Percentiles rank a stretch among this genome's conserved stretches.
Evolutionary conservation across 169 alveolate genomes (phyloP).

Genomic region (Babesia ovata): DNA sequence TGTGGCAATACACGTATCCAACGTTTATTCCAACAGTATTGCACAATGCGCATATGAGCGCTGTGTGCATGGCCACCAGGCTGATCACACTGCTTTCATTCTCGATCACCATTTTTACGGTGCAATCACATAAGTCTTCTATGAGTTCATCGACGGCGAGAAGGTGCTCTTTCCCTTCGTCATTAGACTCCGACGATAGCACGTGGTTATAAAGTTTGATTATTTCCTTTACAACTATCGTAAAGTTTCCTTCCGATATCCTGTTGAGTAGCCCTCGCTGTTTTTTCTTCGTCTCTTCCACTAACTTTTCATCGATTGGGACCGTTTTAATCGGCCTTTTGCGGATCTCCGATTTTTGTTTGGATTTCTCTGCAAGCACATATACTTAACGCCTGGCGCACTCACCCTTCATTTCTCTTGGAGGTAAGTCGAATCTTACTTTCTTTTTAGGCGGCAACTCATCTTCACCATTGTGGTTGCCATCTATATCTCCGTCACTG

Average conservation of each 20-base stretch:
- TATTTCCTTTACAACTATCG: conserved; percentile 33
- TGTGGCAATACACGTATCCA: conserved; percentile 47
- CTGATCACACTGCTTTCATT: conserved; percentile 50
- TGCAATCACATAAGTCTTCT: conserved; percentile 33
- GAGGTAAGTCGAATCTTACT: conserved; percentile 3
- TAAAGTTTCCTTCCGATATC: conserved; percentile 64
- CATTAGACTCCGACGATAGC: conserved; percentile 7
- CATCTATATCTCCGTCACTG: background rate
- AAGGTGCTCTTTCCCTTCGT: background rate
- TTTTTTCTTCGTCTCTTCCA: conserved; percentile 20
- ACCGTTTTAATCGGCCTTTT: background rate
- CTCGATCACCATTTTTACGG: conserved; percentile 41
- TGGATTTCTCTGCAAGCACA: background rate
- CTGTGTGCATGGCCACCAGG: conserved; percentile 62
- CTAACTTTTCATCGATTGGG: background rate
- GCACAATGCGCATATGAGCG: conserved; percentile 52
- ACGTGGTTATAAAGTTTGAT: conserved; percentile 33
- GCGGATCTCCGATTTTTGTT: background rate
- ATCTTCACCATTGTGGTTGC: background rate
- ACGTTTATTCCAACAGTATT: conserved; percentile 47
- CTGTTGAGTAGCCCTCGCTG: conserved; percentile 56
- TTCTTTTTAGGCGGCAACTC: background rate
- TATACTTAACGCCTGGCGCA: background rate
- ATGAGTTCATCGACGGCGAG: conserved; percentile 12
- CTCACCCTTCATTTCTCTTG: background rate